Evolutionary conservation across 1,139 yeast species (phyloP), one percentile per base, ranked within the genome.

Genomic region (Arxiozyma slooffiae): DNA sequence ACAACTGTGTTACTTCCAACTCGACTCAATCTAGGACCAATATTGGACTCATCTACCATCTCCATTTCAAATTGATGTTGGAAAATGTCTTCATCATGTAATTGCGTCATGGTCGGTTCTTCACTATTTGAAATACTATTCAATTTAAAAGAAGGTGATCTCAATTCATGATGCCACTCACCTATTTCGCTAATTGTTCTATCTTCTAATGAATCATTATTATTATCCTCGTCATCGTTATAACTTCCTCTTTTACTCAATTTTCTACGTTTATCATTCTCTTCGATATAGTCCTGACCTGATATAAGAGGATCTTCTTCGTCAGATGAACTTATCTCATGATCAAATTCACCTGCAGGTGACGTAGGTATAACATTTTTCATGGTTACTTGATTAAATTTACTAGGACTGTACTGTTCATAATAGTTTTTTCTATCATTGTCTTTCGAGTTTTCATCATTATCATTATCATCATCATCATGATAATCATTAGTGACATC

Each of bases 31-130:
- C 24, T 26, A 20, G 38, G 38, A 21, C 24, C 23, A 3, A 21
- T 18, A 9, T 21, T 16, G 21, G 44, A n/a, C 1, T 50, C 53
- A 4, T 30, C 39, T 47, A 11, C 53, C 55, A 30, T 61, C 58
- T 60, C 59, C 6, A 60, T 48, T 34, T 61, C 62, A 39, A 61
- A 63, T 30, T 62, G 67, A 23, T 60, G 65, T 20, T 63, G 60
- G 38, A 52, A 52, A 11, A 52, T 45, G 38, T 47, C 53, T 37
- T 52, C 53, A 23, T 51, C 55, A 5, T 54, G 52, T 39, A 52
- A 17, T 20, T 49, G 51, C 3, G 38, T 18, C 30, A 44, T 30
- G 1, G 47, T 23, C 5, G 50, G 17, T 11, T 23, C 22, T 37
- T 36, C 34, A 30, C 26, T 42, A 26, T 41, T 36, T n/a, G 44